A percentile compares a stretch with the other conserved stretches of the same genome.
Evolutionary conservation across 768 basidiomycete species (phyloP).

Genomic region (Termitomyces sp.): DNA sequence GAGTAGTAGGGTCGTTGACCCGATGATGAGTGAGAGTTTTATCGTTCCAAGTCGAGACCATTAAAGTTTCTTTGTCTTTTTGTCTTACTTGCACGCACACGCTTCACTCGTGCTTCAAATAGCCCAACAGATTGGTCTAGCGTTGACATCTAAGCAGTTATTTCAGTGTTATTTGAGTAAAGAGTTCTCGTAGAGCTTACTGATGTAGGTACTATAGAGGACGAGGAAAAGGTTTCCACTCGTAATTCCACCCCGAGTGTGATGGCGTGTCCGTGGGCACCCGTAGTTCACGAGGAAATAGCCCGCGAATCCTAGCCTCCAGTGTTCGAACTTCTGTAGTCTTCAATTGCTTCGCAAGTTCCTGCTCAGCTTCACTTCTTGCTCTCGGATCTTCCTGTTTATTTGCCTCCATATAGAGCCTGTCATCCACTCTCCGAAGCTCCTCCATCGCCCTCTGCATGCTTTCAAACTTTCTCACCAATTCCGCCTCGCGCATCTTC

Average conservation of each 20-base stretch:
- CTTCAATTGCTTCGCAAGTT: conserved; percentile 59
- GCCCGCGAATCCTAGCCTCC: conserved; percentile 74
- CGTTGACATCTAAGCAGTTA: neutral
- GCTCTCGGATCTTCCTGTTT: conserved; percentile 72
- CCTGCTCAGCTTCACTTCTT: conserved; percentile 54
- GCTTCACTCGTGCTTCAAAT: neutral
- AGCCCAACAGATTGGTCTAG: neutral
- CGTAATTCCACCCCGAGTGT: conserved; percentile 80
- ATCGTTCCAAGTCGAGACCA: conserved; percentile 15
- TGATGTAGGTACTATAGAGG: conserved; percentile 37
- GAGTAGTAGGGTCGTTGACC: conserved; percentile 37
- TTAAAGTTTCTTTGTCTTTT: conserved; percentile 15
- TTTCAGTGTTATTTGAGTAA: neutral
- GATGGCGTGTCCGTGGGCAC: conserved; percentile 86
- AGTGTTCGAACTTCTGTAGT: conserved; percentile 65
- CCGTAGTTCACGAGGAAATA: conserved; percentile 86
- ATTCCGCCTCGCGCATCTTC: conserved; percentile 63
- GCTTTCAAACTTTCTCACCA: conserved; percentile 73
- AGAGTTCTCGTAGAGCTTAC: conserved; percentile 8
- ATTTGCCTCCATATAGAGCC: conserved; percentile 70
- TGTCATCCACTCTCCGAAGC: conserved; percentile 57
- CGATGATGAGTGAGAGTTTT: conserved; percentile 22
- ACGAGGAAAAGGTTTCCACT: conserved; percentile 70
- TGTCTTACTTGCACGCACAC: conserved; percentile 1
- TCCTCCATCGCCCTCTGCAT: conserved; percentile 88